These are phyloP conservation scores for Cryptococcus sp. DNA, from an alignment of 1,284 basidiomycete genomes.

Conservation along the genomic window DNA sequence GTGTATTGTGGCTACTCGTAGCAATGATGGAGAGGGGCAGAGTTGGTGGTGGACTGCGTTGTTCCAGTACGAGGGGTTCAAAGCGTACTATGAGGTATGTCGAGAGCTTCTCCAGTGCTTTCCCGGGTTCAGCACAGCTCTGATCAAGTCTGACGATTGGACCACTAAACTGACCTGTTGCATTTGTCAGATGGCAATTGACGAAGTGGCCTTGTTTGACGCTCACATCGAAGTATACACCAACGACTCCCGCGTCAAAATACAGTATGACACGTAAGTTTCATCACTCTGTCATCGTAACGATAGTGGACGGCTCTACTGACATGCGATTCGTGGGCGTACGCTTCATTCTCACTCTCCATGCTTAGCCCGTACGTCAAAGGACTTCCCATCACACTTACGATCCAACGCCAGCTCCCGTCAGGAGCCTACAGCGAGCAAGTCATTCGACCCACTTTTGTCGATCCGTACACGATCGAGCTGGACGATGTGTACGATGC, in stretches of 20 bases:
- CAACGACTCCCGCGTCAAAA: conserved; percentile 49
- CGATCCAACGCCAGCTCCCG: conserved; percentile 38
- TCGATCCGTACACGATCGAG: conserved; percentile 53
- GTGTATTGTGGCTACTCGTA: conserved; percentile 34
- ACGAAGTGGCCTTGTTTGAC: conserved; percentile 53
- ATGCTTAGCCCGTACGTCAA: conserved; percentile 52
- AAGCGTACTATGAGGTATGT: conserved; percentile 46
- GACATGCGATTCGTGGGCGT: no score
- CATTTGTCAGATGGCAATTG: conserved; percentile 42
- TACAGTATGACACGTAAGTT: conserved; percentile 52
- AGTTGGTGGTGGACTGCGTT: conserved; percentile 31
- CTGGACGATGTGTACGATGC: conserved; percentile 38
- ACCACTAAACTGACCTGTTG: no score
- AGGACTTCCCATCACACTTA: conserved; percentile 51
- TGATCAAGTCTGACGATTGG: no score
- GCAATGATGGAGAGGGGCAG: conserved; percentile 20
- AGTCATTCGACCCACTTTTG: conserved; percentile 49
- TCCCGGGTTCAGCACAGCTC: no score
- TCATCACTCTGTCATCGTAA: neutral
- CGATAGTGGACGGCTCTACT: no score
- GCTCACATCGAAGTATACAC: conserved; percentile 55
- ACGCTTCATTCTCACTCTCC: neutral
- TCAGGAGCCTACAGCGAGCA: conserved; percentile 42
- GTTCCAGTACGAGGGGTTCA: conserved; percentile 37
- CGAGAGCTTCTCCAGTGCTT: neutral